These are phyloP conservation scores for Pisolithus sp. DNA, from an alignment of 768 basidiomycete species.

Conservation along the genomic window DNA sequence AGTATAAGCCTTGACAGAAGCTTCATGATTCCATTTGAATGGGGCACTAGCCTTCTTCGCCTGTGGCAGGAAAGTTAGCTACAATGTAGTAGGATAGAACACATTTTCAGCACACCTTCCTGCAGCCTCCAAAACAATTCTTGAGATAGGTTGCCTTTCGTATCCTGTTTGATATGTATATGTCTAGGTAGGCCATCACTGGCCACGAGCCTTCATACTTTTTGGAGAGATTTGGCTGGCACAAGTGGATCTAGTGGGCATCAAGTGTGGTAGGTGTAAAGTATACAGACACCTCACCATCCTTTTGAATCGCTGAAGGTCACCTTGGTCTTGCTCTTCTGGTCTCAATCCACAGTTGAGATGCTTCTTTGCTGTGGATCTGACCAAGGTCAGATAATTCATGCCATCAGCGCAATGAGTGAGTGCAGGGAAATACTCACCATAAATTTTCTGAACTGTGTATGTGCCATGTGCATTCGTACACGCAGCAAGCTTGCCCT, in stretches of 20 bases:
- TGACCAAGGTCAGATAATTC: conserved; percentile 3
- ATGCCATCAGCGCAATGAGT: not conserved
- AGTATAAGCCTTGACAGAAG: too few relatives aligned
- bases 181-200: too few relatives aligned
- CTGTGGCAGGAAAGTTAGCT: too few relatives aligned
- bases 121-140: too few relatives aligned
- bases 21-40: too few relatives aligned
- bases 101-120: too few relatives aligned
- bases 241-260: not conserved
- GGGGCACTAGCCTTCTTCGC: too few relatives aligned
- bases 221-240: conserved; percentile 6
- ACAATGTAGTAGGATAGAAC: too few relatives aligned
- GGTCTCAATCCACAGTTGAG: conserved; percentile 3
- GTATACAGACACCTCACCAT: conserved; percentile 1
- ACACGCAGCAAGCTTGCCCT: not conserved
- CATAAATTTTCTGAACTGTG: not conserved
- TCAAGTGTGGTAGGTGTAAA: not conserved
- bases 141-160: too few relatives aligned
- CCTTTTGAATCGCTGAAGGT: conserved; percentile 9
- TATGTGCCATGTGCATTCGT: not conserved
- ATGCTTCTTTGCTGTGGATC: not conserved
- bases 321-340: conserved; percentile 9
- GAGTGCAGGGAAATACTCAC: conserved; percentile 5
- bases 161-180: too few relatives aligned
- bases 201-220: conserved; percentile 1